Percentiles rank a stretch among this genome's conserved stretches.
Conservation (phyloP, 2,329 filamentous ascomycete species). For the Fusarium mangiferae region DNA sequence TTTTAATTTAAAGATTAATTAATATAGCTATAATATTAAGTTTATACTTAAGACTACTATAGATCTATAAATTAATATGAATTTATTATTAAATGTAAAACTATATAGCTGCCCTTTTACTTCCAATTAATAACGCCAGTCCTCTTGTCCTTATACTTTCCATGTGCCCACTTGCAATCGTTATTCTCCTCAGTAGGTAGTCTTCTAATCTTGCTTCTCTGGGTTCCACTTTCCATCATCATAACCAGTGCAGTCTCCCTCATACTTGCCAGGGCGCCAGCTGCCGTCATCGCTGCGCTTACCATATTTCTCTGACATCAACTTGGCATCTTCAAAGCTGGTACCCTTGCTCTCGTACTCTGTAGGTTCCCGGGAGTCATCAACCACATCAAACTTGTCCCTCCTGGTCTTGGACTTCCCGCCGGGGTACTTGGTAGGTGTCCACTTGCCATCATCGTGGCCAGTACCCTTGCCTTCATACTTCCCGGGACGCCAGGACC, state of each 20-base stretch:
- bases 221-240: not conserved
- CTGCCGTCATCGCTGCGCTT: not conserved
- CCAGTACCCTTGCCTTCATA: slow-evolving; percentile 2
- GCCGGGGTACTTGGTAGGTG: not conserved
- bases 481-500: not conserved
- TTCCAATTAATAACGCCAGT: not conserved
- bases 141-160: slow-evolving; percentile 6
- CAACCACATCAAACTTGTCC: not conserved
- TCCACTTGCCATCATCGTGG: not conserved
- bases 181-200: not conserved
- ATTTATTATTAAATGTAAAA: not conserved
- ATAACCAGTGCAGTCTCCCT: not conserved
- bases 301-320: not conserved
- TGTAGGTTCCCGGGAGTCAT: not conserved
- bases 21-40: too few relatives aligned
- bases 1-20: too few relatives aligned
- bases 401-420: not conserved
- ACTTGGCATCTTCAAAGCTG: not conserved
- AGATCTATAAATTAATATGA: too few relatives aligned
- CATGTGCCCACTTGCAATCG: not conserved
- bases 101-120: not conserved
- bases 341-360: not conserved
- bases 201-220: not conserved
- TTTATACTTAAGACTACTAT: too few relatives aligned
- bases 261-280: not conserved